Percentiles rank a stretch among this genome's conserved stretches.
Conservation (phyloP, 805 yeast species). For the Yarrowia sp. region DNA sequence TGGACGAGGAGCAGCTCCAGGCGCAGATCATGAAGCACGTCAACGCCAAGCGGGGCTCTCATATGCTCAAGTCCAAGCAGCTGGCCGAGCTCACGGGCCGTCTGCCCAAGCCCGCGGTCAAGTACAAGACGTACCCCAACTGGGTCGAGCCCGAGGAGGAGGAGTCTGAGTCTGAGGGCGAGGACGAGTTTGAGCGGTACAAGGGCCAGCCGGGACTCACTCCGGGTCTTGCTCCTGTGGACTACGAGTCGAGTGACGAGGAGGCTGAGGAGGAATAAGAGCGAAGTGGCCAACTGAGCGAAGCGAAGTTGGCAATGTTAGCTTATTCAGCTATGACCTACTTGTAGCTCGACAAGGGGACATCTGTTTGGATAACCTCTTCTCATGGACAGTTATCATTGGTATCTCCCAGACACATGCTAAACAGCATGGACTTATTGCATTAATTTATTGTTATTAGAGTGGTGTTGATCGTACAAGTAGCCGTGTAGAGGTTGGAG, state of each 20-base stretch:
- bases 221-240: constrained; percentile 37
- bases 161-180: constrained; percentile 11
- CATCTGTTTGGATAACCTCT: no score
- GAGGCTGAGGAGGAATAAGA: neutral
- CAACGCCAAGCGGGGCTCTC: constrained; percentile 2
- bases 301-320: no score
- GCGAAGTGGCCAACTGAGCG: no score
- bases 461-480: neutral
- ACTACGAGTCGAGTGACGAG: constrained; percentile 31
- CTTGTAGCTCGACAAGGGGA: no score
- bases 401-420: no score
- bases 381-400: no score
- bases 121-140: constrained; percentile 18
- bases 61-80: constrained; percentile 15
- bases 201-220: constrained; percentile 31
- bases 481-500: no score
- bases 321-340: no score
- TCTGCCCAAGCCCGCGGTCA: neutral
- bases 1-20: constrained; percentile 17
- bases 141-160: constrained; percentile 16
- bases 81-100: neutral
- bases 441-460: constrained; percentile 20
- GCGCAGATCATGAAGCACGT: constrained; percentile 8
- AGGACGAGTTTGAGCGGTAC: constrained; percentile 22
- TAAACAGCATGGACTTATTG: constrained; percentile 2